Base-by-base conservation (phyloP, 768 basidiomycete genomes). In the Termitomyces sp. region DNA sequence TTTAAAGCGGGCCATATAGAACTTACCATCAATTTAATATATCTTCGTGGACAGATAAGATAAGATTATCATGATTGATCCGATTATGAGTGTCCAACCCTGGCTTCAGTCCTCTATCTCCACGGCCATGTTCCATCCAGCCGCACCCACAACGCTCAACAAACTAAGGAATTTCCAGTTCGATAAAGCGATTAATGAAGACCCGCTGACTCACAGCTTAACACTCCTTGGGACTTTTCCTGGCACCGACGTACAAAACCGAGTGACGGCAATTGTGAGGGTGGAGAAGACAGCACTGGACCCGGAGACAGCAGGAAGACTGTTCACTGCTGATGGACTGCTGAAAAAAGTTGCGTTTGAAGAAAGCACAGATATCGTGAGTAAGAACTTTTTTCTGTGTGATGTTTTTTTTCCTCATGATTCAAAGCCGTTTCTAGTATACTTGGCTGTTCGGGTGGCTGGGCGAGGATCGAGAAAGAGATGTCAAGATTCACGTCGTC, bases 401-500 rank as follows among this genome's bases (percentile, higher is more conserved):
- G 24, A 6, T 34, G 22, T 28, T n/a, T 29, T 33, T 9, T 28
- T 9, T 18, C 29, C 13, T 41, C 41, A 31, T 24, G 33, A 54
- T 34, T 18, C 20, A 18, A 50, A 52, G 51, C 26, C 12, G 24
- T 9, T 41, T 39, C 7, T 39, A 50, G 47, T 56, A 46, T 37
- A 22, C 39, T 37, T 45, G 48, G 41, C n/a, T 54, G 20, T 44
- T 54, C 18, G 42, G 53, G 20, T 54, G 53, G 53, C 5, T 54
- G 28, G 69, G 73, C 31, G 68, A 73, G 20, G 63, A 71, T 8
- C 69, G 77, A 54, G 74, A 76, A 56, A 62, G 75, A 2, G 94
- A 97, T 63, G 74, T 94, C 57, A 92, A 92, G 73, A 81, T 98
- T 62, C 90, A 85, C 60, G 75, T 94, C 18, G 87, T 97, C 52